Conservation (phyloP, 2,329 filamentous ascomycete genomes). For the Bipolaris sorokiniana region DNA sequence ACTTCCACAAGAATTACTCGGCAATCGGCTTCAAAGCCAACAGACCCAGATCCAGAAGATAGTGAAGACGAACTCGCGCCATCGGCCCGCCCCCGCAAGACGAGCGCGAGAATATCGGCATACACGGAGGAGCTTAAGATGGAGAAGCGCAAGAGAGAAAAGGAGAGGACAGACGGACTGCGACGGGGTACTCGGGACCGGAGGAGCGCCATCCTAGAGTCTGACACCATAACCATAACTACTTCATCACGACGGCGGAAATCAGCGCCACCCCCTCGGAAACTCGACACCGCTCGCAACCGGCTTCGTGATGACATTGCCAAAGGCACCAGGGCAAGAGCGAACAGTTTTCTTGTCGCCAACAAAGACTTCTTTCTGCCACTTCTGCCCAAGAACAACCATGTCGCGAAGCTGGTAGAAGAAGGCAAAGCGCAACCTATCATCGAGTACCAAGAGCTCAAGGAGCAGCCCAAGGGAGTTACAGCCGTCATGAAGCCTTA, state of each 20-base stretch:
- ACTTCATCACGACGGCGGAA: slow-evolving; percentile 20
- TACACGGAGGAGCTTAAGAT: slow-evolving; percentile 41
- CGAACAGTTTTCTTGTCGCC: slow-evolving; percentile 54
- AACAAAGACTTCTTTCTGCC: slow-evolving; percentile 57
- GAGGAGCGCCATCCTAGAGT: slow-evolving; percentile 39
- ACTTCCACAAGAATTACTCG: slow-evolving; percentile 5
- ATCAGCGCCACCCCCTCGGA: slow-evolving; percentile 23
- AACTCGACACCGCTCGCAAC: slow-evolving; percentile 49
- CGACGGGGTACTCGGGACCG: slow-evolving; percentile 33
- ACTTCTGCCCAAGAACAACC: slow-evolving; percentile 53
- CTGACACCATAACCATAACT: slow-evolving; percentile 38
- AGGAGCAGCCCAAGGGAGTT: slow-evolving; percentile 54
- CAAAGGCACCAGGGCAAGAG: slow-evolving; percentile 51
- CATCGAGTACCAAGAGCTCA: slow-evolving; percentile 51
- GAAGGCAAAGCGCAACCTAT: slow-evolving; percentile 30
- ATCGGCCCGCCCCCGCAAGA: slow-evolving; percentile 21
- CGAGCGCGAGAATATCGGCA: slow-evolving; percentile 14
- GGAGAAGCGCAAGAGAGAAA: slow-evolving; percentile 34
- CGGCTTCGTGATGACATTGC: slow-evolving; percentile 52
- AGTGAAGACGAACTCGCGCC: slow-evolving; percentile 37
- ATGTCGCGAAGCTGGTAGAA: slow-evolving; percentile 50
- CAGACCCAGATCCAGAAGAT: slow-evolving; percentile 6
- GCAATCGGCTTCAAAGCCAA: not conserved
- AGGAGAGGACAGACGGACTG: slow-evolving; percentile 17
- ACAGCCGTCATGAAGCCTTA: slow-evolving; percentile 82